phyloP scores from a whole-genome alignment of 495 filamentous ascomycete species.

The Penicillium turbatum region DNA sequence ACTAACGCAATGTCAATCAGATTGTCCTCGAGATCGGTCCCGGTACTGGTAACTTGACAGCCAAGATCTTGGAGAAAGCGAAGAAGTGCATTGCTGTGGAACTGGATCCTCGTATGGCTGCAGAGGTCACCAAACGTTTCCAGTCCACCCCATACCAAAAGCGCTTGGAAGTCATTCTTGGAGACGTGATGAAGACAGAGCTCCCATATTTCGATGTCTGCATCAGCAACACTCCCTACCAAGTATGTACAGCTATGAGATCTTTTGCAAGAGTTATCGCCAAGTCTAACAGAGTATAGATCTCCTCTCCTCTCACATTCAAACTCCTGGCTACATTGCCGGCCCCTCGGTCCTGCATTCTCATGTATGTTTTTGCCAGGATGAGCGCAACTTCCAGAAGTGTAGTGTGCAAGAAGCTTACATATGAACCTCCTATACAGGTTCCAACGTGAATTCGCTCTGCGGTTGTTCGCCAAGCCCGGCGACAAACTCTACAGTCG shows the following conservation, averaged over 20 bases:
- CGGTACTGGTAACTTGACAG: slow-evolving; percentile 83
- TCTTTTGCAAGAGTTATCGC: not conserved
- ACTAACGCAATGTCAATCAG: slow-evolving; percentile 22
- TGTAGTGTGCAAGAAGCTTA: not conserved
- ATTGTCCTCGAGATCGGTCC: slow-evolving; percentile 71
- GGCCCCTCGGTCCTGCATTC: slow-evolving; percentile 69
- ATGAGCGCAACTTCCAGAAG: not conserved
- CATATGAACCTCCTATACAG: slow-evolving; percentile 8
- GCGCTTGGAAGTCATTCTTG: slow-evolving; percentile 76
- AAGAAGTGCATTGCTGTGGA: slow-evolving; percentile 88
- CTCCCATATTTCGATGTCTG: slow-evolving; percentile 86
- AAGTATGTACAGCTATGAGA: slow-evolving; percentile 34
- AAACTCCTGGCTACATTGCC: slow-evolving; percentile 80
- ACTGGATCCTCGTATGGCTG: slow-evolving; percentile 94
- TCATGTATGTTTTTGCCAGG: slow-evolving; percentile 61
- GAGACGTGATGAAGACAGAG: slow-evolving; percentile 89
- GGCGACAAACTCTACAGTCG: slow-evolving; percentile 83
- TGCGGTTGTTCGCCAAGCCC: slow-evolving; percentile 70
- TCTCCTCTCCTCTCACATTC: slow-evolving; percentile 83
- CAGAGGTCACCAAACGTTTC: slow-evolving; percentile 91
- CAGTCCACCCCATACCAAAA: slow-evolving; percentile 79
- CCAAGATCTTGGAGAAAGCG: slow-evolving; percentile 80
- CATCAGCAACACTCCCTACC: slow-evolving; percentile 93
- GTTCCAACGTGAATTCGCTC: slow-evolving; percentile 69
- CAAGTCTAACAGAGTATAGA: slow-evolving; percentile 43